A percentile compares a stretch with the other conserved stretches of the same genome.
phyloP scores from a whole-genome alignment of 1,139 yeast species.

The Yamadazyma dushanensis region DNA sequence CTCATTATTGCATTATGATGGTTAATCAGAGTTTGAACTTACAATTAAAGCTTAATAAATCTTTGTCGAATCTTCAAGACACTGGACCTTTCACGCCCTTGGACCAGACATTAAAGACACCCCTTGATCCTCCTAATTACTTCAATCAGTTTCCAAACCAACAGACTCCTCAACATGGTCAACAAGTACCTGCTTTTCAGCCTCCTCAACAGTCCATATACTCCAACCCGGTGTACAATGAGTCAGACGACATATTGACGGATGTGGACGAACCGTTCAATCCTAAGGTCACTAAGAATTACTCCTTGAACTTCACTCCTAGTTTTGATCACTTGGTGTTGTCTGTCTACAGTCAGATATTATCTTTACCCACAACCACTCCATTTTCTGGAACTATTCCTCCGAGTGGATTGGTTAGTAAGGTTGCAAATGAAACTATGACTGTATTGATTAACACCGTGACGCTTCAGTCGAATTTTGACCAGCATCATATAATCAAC shows the following conservation, averaged over 20 bases:
- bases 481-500: constrained; percentile 35
- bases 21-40: constrained; percentile 30
- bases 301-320: constrained; percentile 37
- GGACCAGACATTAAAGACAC: constrained; percentile 46
- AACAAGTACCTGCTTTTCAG: constrained; percentile 4
- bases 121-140: constrained; percentile 32
- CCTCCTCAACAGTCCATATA: constrained; percentile 20
- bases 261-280: constrained; percentile 37
- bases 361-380: constrained; percentile 47
- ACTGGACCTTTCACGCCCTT: constrained; percentile 46
- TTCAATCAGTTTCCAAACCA: constrained; percentile 9
- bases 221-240: constrained; percentile 34
- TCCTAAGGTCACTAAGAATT: constrained; percentile 27
- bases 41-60: constrained; percentile 30
- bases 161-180: constrained; percentile 6
- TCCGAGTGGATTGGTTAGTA: constrained; percentile 47
- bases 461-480: constrained; percentile 28
- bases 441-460: constrained; percentile 24
- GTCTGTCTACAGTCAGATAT: constrained; percentile 34
- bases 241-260: constrained; percentile 45
- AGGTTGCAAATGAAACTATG: constrained; percentile 46
- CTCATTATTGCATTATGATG: constrained; percentile 22
- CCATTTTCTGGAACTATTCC: constrained; percentile 46
- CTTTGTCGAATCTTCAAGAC: constrained; percentile 23
- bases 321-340: constrained; percentile 40